Evolutionary conservation across 176 grass and related monocot species (phyloP).

Genomic region (Bothriochloa decipiens): DNA sequence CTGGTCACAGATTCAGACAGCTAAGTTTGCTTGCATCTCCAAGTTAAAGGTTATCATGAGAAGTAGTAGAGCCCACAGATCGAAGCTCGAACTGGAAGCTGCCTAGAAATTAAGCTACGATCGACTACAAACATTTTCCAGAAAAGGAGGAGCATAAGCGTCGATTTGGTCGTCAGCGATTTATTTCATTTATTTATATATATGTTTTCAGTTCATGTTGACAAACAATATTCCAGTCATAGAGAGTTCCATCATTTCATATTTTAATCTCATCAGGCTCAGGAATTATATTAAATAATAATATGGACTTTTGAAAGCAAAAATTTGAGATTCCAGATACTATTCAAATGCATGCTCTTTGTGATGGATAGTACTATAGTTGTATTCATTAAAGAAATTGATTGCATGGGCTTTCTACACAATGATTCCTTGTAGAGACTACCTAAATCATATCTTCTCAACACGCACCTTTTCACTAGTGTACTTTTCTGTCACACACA

Average conservation of each 20-base stretch:
- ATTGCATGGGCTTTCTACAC: neutral
- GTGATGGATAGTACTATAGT: neutral
- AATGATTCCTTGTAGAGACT: neutral
- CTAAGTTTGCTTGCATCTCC: slow-evolving; percentile 20
- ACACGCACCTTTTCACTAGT: neutral
- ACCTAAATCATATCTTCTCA: too few species aligned
- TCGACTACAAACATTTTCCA: neutral
- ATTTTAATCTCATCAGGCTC: too few species aligned
- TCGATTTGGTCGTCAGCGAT: neutral
- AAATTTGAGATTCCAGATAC: neutral
- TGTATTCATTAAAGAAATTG: neutral
- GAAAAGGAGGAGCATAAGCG: neutral
- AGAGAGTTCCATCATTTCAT: too few species aligned
- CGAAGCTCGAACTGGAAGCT: neutral
- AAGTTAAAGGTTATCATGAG: slow-evolving; percentile 40
- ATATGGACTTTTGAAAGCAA: neutral
- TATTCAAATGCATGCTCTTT: neutral
- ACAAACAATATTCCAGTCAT: too few species aligned
- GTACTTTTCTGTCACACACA: neutral
- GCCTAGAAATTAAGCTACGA: neutral
- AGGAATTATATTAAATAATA: too few species aligned
- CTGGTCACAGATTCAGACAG: neutral
- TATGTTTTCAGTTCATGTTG: too few species aligned
- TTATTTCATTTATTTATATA: too few species aligned
- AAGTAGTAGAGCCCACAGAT: neutral